These are phyloP conservation scores for Tagetes erecta DNA, from an alignment of 129 eudicot genomes.

Conservation along the genomic window DNA sequence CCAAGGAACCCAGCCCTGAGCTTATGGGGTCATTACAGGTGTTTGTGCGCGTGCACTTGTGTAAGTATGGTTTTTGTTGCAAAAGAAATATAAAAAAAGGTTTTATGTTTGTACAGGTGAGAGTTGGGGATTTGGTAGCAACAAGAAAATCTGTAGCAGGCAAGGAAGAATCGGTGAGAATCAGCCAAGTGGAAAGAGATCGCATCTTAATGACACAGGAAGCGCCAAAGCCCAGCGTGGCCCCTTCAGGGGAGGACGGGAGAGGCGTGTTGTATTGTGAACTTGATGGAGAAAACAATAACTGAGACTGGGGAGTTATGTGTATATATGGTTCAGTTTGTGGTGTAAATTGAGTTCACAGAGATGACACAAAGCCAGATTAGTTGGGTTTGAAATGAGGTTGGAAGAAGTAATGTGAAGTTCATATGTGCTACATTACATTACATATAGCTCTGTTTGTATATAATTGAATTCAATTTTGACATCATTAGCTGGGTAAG, in stretches of 20 bases:
- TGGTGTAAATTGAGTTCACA: too few relatives aligned
- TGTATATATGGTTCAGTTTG: not conserved
- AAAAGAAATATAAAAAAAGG: not conserved
- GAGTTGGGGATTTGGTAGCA: constrained; percentile 63
- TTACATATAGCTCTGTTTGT: constrained; percentile 6
- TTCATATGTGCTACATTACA: not conserved
- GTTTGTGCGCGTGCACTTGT: not conserved
- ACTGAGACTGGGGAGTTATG: constrained; percentile 13
- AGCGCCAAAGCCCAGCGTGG: constrained; percentile 21
- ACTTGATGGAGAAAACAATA: constrained; percentile 36
- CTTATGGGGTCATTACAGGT: constrained; percentile 85
- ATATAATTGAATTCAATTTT: constrained; percentile 28
- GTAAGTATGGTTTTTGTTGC: not conserved
- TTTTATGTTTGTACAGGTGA: constrained; percentile 41
- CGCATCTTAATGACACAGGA: constrained; percentile 35
- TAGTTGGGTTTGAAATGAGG: too few relatives aligned
- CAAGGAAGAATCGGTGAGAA: constrained; percentile 37
- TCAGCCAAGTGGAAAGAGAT: constrained; percentile 40
- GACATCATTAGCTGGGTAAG: not conserved
- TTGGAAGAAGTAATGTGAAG: not conserved
- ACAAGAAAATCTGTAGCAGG: constrained; percentile 30
- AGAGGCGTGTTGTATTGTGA: constrained; percentile 63
- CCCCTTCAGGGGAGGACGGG: constrained; percentile 33
- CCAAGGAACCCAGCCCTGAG: constrained; percentile 48
- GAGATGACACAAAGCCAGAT: too few relatives aligned